A percentile compares a stretch with the other conserved stretches of the same genome.
Evolutionary conservation across 148 eudicot species (phyloP).

Genomic region (Rhododendron ferrugineum): DNA sequence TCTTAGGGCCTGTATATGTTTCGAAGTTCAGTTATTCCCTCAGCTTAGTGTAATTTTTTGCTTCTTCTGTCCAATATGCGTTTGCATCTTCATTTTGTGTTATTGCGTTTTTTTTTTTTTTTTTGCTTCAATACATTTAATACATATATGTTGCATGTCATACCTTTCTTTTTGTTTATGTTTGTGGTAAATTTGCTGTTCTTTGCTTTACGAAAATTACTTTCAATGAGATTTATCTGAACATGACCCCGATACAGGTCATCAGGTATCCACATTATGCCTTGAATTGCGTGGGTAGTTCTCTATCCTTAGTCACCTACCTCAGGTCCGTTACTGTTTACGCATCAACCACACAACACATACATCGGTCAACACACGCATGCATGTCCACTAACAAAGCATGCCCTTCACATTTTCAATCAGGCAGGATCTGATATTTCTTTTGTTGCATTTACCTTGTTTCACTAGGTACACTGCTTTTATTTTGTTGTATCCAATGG

Average conservation of each 20-base stretch:
- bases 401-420: not conserved
- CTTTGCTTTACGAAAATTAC: not conserved
- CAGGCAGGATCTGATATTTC: slow-evolving; percentile 3
- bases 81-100: not conserved
- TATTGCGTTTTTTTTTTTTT: not conserved
- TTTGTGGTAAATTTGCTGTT: not conserved
- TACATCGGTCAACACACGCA: not conserved
- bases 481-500: slow-evolving; percentile 68
- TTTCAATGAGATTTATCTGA: slow-evolving; percentile 11
- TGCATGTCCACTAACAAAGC: not conserved
- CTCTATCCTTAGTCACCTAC: slow-evolving; percentile 57
- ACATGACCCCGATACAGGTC: slow-evolving; percentile 34
- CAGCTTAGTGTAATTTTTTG: not conserved
- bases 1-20: not conserved
- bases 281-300: slow-evolving; percentile 48
- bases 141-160: not conserved
- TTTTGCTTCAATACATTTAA: not conserved
- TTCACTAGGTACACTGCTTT: slow-evolving; percentile 70
- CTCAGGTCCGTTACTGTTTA: slow-evolving; percentile 49
- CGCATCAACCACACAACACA: not conserved
- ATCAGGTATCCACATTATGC: slow-evolving; percentile 87
- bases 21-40: not conserved
- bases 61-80: not conserved
- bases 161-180: not conserved
- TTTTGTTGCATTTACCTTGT: not conserved